Percentiles rank a stretch among this genome's conserved stretches.
These are phyloP conservation scores for Ganoderma multipileum DNA, from an alignment of 1,284 basidiomycete genomes.

Conservation along the genomic window DNA sequence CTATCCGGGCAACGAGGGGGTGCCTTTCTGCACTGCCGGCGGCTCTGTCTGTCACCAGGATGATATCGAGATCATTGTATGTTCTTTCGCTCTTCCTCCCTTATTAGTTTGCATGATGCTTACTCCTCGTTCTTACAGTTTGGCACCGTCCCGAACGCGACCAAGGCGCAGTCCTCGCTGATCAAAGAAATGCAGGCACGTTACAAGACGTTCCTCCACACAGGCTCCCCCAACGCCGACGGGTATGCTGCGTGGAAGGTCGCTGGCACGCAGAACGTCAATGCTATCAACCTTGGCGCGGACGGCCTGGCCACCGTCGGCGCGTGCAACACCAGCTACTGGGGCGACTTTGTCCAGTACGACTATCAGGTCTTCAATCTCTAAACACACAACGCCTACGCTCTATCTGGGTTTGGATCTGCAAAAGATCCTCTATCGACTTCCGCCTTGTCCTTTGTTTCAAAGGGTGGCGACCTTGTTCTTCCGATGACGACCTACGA, in stretches of 20 bases:
- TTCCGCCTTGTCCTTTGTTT: constrained; percentile 13
- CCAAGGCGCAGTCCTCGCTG: constrained; percentile 60
- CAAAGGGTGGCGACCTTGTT: constrained; percentile 19
- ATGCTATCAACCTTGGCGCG: constrained; percentile 64
- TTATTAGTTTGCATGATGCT: background rate
- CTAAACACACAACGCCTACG: constrained; percentile 31
- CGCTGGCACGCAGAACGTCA: constrained; percentile 55
- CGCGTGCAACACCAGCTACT: constrained; percentile 69
- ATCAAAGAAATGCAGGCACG: constrained; percentile 71
- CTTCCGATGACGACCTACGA: constrained; percentile 17
- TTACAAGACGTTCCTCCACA: constrained; percentile 69
- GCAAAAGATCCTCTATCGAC: background rate
- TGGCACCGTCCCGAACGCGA: constrained; percentile 67
- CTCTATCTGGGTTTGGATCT: background rate
- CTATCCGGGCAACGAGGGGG: constrained; percentile 67
- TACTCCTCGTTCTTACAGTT: constrained; percentile 49
- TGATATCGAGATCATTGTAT: constrained; percentile 75
- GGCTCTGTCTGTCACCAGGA: constrained; percentile 76
- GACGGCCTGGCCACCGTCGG: constrained; percentile 55
- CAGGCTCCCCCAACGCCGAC: constrained; percentile 62
- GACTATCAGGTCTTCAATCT: constrained; percentile 74
- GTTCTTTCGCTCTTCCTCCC: constrained; percentile 27
- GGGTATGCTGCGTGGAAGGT: constrained; percentile 55
- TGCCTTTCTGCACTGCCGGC: constrained; percentile 58
- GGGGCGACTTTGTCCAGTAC: constrained; percentile 67